A percentile compares a stretch with the other conserved stretches of the same genome.
phyloP scores from a whole-genome alignment of 257 asterid species.

The Leptodermis oblonga region DNA sequence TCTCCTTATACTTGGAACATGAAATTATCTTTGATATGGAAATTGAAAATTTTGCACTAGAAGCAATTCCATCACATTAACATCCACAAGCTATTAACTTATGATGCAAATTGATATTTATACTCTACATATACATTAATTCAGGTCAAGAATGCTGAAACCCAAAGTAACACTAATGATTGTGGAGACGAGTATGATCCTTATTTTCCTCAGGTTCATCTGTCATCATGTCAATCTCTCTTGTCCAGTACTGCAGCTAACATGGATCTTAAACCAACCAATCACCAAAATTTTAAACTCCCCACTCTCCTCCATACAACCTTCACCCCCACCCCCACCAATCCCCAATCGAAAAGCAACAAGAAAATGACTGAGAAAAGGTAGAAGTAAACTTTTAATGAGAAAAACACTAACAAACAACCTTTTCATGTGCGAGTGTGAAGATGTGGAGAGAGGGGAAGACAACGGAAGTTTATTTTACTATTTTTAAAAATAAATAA shows the following conservation, averaged over 20 bases:
- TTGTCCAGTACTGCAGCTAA: no score
- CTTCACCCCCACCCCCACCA: background rate
- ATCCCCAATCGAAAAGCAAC: no score
- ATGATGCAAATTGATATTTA: background rate
- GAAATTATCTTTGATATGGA: background rate
- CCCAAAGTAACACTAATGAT: background rate
- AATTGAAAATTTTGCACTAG: background rate
- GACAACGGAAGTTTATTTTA: background rate
- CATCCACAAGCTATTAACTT: background rate
- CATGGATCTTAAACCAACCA: no score
- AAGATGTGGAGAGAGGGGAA: no score
- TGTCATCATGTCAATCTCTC: no score
- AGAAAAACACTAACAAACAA: background rate
- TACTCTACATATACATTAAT: background rate
- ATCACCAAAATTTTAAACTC: background rate
- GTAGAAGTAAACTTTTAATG: background rate
- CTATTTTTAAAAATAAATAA: no score
- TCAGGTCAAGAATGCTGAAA: background rate
- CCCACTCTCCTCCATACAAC: background rate
- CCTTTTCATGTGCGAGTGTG: background rate
- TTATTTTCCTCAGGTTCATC: no score
- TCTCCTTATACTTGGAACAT: background rate
- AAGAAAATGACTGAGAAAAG: background rate
- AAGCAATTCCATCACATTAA: background rate
- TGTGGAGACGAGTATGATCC: background rate